Conservation (phyloP, 306 rosid species). For the Casuarina equisetifolia region DNA sequence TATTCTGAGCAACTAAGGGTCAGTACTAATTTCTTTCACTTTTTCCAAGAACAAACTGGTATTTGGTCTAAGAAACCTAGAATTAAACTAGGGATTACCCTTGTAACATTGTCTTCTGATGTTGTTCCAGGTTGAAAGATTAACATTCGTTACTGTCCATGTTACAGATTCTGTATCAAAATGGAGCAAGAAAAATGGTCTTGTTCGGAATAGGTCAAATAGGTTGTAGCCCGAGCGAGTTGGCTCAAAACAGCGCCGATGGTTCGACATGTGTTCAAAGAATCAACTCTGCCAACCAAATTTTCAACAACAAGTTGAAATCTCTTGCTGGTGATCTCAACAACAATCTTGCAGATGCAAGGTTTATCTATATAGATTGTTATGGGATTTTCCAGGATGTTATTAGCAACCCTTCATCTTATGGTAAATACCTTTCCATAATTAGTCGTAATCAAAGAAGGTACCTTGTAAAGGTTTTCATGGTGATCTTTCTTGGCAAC, state of each 20-base stretch:
- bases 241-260: slow-evolving; percentile 84
- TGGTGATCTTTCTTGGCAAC: not conserved
- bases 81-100: too few species aligned
- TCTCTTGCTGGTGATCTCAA: slow-evolving; percentile 66
- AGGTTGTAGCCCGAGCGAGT: slow-evolving; percentile 80
- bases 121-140: not conserved
- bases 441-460: too few species aligned
- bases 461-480: not conserved
- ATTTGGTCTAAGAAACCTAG: not conserved
- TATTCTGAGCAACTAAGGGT: slow-evolving; percentile 66
- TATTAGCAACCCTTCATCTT: slow-evolving; percentile 59
- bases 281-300: slow-evolving; percentile 78
- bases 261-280: slow-evolving; percentile 71
- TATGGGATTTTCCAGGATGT: slow-evolving; percentile 78
- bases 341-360: slow-evolving; percentile 59
- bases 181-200: slow-evolving; percentile 88
- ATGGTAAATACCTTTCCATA: slow-evolving; percentile 42
- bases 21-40: slow-evolving; percentile 8
- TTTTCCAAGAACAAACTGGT: not conserved
- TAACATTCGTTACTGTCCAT: not conserved
- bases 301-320: slow-evolving; percentile 66
- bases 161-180: slow-evolving; percentile 56
- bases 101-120: too few species aligned
- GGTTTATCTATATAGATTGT: slow-evolving; percentile 61
- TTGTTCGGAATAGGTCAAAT: slow-evolving; percentile 87